Percentiles rank a stretch among this genome's conserved stretches.
phyloP scores from a whole-genome alignment of 306 rosid species.

The Gillenia trifoliata region DNA sequence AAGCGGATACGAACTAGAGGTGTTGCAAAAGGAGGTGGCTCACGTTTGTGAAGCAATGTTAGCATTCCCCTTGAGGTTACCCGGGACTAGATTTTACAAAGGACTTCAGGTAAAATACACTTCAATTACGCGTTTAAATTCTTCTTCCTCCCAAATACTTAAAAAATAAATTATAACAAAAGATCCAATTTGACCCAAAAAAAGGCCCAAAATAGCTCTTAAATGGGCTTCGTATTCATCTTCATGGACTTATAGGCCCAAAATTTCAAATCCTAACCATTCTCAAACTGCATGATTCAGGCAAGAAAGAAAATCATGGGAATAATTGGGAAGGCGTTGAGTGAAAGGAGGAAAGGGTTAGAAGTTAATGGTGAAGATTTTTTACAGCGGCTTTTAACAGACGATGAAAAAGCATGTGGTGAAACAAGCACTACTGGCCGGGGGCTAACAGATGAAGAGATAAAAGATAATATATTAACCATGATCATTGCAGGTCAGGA shows the following conservation, averaged over 20 bases:
- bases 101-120: conserved; percentile 59
- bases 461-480: conserved; percentile 74
- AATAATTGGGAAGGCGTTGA: conserved; percentile 45
- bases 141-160: background rate
- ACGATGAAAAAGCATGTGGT: conserved; percentile 16
- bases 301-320: conserved; percentile 62
- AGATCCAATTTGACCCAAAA: too few species aligned
- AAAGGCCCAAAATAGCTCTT: background rate
- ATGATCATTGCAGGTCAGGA: conserved; percentile 91
- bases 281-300: conserved; percentile 29
- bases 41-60: conserved; percentile 72
- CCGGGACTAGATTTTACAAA: conserved; percentile 59
- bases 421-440: conserved; percentile 11
- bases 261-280: background rate
- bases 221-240: background rate
- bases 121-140: background rate
- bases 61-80: conserved; percentile 60
- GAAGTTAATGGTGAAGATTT: conserved; percentile 38
- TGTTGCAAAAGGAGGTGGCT: conserved; percentile 43
- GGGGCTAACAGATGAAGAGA: conserved; percentile 53
- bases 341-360: conserved; percentile 47
- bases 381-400: conserved; percentile 44
- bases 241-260: background rate
- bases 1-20: conserved; percentile 34
- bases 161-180: background rate